Conservation (phyloP, 306 rosid species). For the Canavalia gladiata region DNA sequence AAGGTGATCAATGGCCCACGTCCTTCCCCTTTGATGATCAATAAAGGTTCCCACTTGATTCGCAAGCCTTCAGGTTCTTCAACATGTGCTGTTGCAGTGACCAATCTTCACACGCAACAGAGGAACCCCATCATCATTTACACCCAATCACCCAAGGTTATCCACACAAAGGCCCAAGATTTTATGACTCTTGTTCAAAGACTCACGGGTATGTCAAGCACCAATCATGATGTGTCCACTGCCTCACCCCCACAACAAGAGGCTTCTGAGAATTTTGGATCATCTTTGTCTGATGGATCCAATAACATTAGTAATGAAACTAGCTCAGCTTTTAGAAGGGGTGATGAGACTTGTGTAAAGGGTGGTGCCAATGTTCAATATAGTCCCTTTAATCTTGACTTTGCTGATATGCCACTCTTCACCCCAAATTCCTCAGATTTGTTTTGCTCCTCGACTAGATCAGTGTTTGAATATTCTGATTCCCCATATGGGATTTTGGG, state of each 20-base stretch:
- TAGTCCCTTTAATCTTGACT: slow-evolving; percentile 23
- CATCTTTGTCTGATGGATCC: slow-evolving; percentile 51
- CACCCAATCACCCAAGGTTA: slow-evolving; percentile 81
- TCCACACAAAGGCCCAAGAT: slow-evolving; percentile 73
- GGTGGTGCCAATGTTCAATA: slow-evolving; percentile 22
- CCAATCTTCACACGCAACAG: slow-evolving; percentile 34
- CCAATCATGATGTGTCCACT: slow-evolving; percentile 19
- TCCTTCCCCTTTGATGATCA: slow-evolving; percentile 76
- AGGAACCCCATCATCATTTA: slow-evolving; percentile 79
- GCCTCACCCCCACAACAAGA: slow-evolving; percentile 16
- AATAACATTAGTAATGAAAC: slow-evolving; percentile 45
- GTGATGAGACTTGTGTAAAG: slow-evolving; percentile 14
- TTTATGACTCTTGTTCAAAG: slow-evolving; percentile 92
- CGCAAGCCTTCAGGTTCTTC: slow-evolving; percentile 54
- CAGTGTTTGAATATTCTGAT: slow-evolving; percentile 53
- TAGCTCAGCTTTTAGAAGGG: slow-evolving; percentile 51
- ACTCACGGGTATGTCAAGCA: slow-evolving; percentile 71
- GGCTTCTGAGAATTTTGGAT: slow-evolving; percentile 41
- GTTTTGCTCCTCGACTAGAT: slow-evolving; percentile 52
- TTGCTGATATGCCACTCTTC: slow-evolving; percentile 67
- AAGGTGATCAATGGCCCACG: slow-evolving; percentile 66
- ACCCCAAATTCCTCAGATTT: slow-evolving; percentile 69
- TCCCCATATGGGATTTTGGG: slow-evolving; percentile 54
- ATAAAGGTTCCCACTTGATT: slow-evolving; percentile 56
- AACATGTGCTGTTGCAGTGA: neutral